Base-by-base conservation (phyloP, 1,139 yeast species). In the Yamadazyma conglobata region DNA sequence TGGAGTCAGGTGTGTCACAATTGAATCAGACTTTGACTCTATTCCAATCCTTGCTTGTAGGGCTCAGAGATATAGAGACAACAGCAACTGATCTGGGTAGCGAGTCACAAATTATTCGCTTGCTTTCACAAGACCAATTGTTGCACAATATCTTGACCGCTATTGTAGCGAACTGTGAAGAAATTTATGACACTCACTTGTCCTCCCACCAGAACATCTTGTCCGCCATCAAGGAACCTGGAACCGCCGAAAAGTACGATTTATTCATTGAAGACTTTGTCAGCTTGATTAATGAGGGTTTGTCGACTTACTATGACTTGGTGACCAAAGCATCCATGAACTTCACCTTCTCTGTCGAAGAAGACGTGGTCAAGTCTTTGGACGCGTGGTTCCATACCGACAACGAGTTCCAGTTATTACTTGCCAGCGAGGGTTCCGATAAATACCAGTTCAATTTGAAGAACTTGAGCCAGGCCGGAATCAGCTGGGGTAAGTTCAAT, bases 1-100 rank as follows among this genome's bases (percentile, higher is more conserved):
- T 28, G n/a, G 24, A 19, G 12, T 8, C 24, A 8, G 26, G 17
- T 11, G n/a, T n/a, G n/a, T n/a, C n/a, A n/a, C 16, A 25, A 5
- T 25, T 35, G 10, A n/a, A 22, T 4, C 32, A 35, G 9, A 33
- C 25, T 12, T 23, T 35, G 19, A 9, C 25, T 3, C 20, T 38
- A 3, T 40, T 42, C 23, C 32, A 31, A 17, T 30, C 33, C 14
- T 33, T 38, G 7, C 19, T 38, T 6, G 21, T 43, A 5, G 28
- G 43, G 20, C 21, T 39, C 8, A 35, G 33, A 15, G 33, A 33
- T 21, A 15, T 41, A 7, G 41, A 39, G 17, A 5, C 16, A 4
- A 24, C 25, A 24, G 36, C 43, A 17, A 11, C 13, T n/a, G 46
- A 44, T 8, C 25, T 36, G 23, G 47, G 46, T n/a, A 28, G 35